A percentile compares a stretch with the other conserved stretches of the same genome.
Evolutionary conservation across 2,329 filamentous ascomycete genomes (phyloP).

Genomic region (Cercospora beticola): DNA sequence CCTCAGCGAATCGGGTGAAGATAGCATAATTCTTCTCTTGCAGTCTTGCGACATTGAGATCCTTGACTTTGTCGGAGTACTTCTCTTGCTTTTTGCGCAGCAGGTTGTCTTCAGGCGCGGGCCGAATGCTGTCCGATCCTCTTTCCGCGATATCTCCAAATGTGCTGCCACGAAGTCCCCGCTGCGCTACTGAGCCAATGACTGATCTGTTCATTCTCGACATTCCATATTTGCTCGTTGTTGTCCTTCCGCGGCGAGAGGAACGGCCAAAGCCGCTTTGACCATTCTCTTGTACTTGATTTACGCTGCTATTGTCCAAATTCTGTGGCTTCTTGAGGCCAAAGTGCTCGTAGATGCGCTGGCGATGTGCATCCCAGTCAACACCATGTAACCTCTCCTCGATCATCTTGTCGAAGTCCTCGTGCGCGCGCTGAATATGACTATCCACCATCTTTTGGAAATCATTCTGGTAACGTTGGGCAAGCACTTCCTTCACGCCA

Average conservation of each 20-base stretch:
- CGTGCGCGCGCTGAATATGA: slow-evolving; percentile 72
- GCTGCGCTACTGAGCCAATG: slow-evolving; percentile 74
- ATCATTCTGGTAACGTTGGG: slow-evolving; percentile 52
- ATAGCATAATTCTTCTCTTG: slow-evolving; percentile 69
- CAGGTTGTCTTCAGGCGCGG: slow-evolving; percentile 69
- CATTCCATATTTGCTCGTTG: slow-evolving; percentile 60
- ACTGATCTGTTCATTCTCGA: slow-evolving; percentile 79
- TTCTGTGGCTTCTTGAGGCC: slow-evolving; percentile 62
- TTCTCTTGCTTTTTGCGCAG: slow-evolving; percentile 80
- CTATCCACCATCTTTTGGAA: slow-evolving; percentile 55
- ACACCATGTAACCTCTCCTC: slow-evolving; percentile 85
- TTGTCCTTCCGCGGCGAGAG: slow-evolving; percentile 44
- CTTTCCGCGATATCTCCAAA: slow-evolving; percentile 49
- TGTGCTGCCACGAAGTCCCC: slow-evolving; percentile 33
- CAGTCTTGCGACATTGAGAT: slow-evolving; percentile 71
- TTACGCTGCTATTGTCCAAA: slow-evolving; percentile 36
- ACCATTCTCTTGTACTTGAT: slow-evolving; percentile 16
- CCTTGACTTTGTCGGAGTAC: slow-evolving; percentile 75
- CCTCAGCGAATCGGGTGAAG: slow-evolving; percentile 70
- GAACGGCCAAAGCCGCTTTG: slow-evolving; percentile 56
- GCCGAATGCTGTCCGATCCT: slow-evolving; percentile 47
- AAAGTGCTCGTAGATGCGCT: slow-evolving; percentile 93
- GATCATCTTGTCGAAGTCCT: slow-evolving; percentile 89
- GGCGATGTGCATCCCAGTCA: slow-evolving; percentile 93
- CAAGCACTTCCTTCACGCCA: slow-evolving; percentile 37